Base-by-base conservation (phyloP, 495 filamentous ascomycete genomes). In the Penicillium herquei region DNA sequence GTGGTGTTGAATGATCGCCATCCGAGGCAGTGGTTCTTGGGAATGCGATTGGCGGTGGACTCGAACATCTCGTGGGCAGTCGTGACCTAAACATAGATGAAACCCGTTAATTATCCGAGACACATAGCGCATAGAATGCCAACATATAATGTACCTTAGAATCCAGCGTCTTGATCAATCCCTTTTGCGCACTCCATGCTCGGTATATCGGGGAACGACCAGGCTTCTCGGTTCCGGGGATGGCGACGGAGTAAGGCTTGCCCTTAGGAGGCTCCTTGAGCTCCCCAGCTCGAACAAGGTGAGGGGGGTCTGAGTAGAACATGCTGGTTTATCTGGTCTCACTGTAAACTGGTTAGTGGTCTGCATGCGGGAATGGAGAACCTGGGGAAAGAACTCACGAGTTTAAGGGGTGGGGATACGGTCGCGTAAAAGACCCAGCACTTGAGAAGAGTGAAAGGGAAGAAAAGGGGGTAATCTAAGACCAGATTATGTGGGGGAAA, bases 1-100 rank as follows among this genome's bases (percentile, higher is more conserved):
- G 59, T 68, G 5, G 87, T 71, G 70, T 97, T 86, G 76, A 88
- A 97, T 0, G 88, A 84, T 39, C 94, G 84, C 69, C 82, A 85
- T 41, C 94, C 94, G 49, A 98, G 75, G 73, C 91, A 96, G 59
- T 72, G 75, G 46, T 68, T 74, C 39, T 77, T 80, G 13, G 85
- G 84, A 67, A 81, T 61, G 70, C 84, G 70, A 72, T 84, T 77
- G 70, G 84, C 76, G 14, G 83, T 76, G 31, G 80, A 73, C 69
- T 96, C 91, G 65, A 96, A 96, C 18, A 90, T 76, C 33, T 96
- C 89, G 76, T 96, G 87, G 40, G 85, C 76, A 14, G 90, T 95
- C 50, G 79, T 72, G 42, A 89, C 71, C 79, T 84, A 57, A 11
- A 21, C n/a, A 39, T 16, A 43, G 44, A 31, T 56, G 12, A 17